A percentile compares a stretch with the other conserved stretches of the same genome.
Conservation (phyloP, 352 stramenopile species). For the Globisporangium takayamanum region DNA sequence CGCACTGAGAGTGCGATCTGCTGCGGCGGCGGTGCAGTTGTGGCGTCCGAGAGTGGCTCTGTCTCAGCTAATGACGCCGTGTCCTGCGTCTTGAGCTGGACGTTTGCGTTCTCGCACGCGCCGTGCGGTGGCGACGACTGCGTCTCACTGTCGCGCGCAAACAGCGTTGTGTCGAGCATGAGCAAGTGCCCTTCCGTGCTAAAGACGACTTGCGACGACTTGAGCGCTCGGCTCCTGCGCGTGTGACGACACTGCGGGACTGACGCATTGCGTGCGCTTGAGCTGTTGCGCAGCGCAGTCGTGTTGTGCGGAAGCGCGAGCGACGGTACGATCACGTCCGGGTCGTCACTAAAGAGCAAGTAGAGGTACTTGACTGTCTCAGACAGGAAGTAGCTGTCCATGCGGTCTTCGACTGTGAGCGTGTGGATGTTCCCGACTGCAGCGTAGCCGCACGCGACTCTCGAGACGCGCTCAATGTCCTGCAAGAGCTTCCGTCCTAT, state of each 20-base stretch:
- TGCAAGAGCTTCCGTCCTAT: constrained; percentile 85
- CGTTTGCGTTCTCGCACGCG: constrained; percentile 53
- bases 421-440: constrained; percentile 89
- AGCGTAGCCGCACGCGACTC: constrained; percentile 90
- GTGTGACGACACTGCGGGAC: not conserved
- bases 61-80: not conserved
- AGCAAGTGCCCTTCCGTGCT: constrained; percentile 81
- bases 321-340: constrained; percentile 59
- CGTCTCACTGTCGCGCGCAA: constrained; percentile 16
- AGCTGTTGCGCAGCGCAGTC: not conserved
- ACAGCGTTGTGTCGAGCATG: constrained; percentile 53
- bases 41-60: not conserved
- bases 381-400: constrained; percentile 98
- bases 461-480: constrained; percentile 82
- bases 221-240: constrained; percentile 30
- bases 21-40: constrained; percentile 9
- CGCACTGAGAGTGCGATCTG: constrained; percentile 60
- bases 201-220: constrained; percentile 70
- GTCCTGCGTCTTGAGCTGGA: constrained; percentile 16
- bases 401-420: constrained; percentile 91
- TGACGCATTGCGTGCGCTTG: not conserved
- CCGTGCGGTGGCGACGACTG: constrained; percentile 4
- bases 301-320: not conserved
- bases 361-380: constrained; percentile 99
- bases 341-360: constrained; percentile 95